Evolutionary conservation across 2,329 filamentous ascomycete species (phyloP), one percentile per base, ranked within the genome.

Genomic region (Phyllosticta citriasiana): DNA sequence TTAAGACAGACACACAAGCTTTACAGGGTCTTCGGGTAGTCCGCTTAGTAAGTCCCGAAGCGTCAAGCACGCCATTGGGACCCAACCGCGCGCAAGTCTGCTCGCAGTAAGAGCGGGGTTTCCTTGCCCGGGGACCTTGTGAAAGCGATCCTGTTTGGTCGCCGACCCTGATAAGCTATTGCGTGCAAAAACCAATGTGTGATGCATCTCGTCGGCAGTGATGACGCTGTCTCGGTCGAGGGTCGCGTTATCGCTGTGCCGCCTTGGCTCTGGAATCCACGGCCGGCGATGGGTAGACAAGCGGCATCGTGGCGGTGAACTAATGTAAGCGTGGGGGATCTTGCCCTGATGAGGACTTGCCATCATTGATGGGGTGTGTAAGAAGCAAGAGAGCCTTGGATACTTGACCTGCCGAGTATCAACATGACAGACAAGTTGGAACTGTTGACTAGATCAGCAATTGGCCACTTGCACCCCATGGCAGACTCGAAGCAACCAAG

Each of bases 41-140:
- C 40, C n/a, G 58, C 58, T 60, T 60, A 60, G 58, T 60, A 53
- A 60, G 53, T 51, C 35, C 47, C 35, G 51, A n/a, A 50, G 52
- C 19, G 30, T 19, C 30, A 22, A 60, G 58, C 58, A 60, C 58
- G 58, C 25, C 53, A 60, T 60, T 47, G 40, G 7, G 6, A 19
- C 40, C 40, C 16, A 47, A n/a, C 40, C 16, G 40, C 40, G 40
- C 40, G 40, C 40, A 47, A n/a, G 40, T 47, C 40, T n/a, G 6
- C 40, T 47, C 40, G 40, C 40, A 47, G 40, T 4, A 47, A 47
- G 40, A 47, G 40, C 40, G 40, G 40, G 40, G 40, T 47, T 16
- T 47, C 16, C 40, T n/a, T n/a, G 40, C n/a, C 40, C 40, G 3
- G 40, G 40, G 1, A 47, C 14, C 40, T 47, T 3, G 16, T 4